These are phyloP conservation scores for Ilyonectria destructans DNA, from an alignment of 2,329 filamentous ascomycete species.

Conservation along the genomic window DNA sequence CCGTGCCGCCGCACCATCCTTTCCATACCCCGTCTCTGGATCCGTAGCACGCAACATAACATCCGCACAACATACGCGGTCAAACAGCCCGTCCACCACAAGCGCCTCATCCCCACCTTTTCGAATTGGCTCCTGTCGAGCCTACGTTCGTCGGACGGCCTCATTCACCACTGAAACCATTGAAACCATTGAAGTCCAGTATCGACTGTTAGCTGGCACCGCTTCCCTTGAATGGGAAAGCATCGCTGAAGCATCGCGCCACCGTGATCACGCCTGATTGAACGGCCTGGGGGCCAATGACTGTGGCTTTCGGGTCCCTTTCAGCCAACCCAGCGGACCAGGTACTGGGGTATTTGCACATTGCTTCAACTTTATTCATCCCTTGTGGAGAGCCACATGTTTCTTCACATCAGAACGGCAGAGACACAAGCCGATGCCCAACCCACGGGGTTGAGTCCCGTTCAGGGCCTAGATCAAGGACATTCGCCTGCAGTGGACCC, in stretches of 20 bases:
- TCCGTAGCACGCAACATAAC: background rate
- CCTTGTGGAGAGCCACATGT: background rate
- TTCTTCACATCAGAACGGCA: background rate
- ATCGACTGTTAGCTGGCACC: background rate
- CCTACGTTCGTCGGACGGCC: background rate
- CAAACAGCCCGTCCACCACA: background rate
- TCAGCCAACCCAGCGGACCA: background rate
- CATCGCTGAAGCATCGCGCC: conserved; percentile 17
- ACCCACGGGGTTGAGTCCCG: background rate
- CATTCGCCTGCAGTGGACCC: conserved; percentile 6
- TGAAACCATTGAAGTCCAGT: background rate
- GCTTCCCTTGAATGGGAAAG: background rate
- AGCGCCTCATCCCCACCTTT: conserved; percentile 13
- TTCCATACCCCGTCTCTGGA: background rate
- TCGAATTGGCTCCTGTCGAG: background rate
- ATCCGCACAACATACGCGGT: background rate
- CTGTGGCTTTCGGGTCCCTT: background rate
- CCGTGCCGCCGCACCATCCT: conserved; percentile 4
- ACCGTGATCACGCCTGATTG: background rate
- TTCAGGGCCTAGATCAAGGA: conserved; percentile 13
- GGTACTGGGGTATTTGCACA: background rate
- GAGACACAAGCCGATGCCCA: conserved; percentile 4
- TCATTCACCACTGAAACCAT: background rate
- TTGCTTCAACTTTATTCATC: background rate
- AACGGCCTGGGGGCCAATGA: background rate